Evolutionary conservation across 208 protist genomes (phyloP).

Genomic region (Acanthamoeba lenticulata): DNA sequence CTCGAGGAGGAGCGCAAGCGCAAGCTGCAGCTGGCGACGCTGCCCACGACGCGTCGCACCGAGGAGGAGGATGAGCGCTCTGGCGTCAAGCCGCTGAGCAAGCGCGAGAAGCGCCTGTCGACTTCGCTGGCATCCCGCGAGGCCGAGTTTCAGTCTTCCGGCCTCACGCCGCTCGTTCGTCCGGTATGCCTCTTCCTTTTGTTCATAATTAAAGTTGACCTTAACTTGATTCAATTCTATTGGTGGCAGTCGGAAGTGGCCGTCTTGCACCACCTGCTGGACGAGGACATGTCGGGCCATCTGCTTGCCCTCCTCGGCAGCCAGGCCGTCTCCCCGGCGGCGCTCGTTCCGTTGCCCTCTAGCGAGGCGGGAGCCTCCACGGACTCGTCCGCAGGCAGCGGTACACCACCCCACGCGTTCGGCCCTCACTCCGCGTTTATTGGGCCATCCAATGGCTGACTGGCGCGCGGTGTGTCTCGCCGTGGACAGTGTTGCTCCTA

Average conservation of each 20-base stretch:
- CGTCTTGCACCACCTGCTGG: not conserved
- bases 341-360: not conserved
- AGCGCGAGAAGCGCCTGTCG: not conserved
- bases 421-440: not conserved
- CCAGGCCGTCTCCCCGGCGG: not conserved
- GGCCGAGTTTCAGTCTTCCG: not conserved
- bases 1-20: not conserved
- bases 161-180: not conserved
- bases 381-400: not conserved
- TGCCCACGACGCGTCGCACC: not conserved
- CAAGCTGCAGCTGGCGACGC: not conserved
- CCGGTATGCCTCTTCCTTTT: not conserved
- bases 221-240: not conserved
- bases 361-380: not conserved
- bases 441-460: not conserved
- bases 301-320: not conserved
- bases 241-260: not conserved
- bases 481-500: not conserved
- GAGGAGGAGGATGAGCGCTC: not conserved
- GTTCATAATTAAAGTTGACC: not conserved
- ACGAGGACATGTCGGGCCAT: not conserved
- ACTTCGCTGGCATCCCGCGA: not conserved
- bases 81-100: not conserved
- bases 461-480: not conserved
- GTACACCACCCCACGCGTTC: no score